Evolutionary conservation across 441 rosid species (phyloP).

Genomic region (Aleurites moluccanus): DNA sequence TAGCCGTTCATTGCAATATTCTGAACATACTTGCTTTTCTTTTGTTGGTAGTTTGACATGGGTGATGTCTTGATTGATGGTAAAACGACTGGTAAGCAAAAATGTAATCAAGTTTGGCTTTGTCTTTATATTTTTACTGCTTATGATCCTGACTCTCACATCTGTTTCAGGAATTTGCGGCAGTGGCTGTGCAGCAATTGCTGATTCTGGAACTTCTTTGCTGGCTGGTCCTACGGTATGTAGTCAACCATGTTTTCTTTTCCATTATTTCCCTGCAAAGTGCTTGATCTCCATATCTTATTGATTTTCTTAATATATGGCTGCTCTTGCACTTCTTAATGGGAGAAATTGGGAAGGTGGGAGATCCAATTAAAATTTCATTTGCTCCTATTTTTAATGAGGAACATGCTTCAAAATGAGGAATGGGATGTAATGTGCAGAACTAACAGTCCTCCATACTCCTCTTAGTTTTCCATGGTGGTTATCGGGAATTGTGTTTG

Average conservation of each 20-base stretch:
- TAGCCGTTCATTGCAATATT: neutral
- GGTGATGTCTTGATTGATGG: slow-evolving; percentile 76
- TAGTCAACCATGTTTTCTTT: slow-evolving; percentile 5
- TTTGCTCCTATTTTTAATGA: neutral
- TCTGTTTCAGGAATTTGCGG: slow-evolving; percentile 60
- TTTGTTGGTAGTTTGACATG: slow-evolving; percentile 65
- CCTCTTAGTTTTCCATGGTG: neutral
- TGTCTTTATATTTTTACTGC: neutral
- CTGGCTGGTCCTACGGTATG: slow-evolving; percentile 82
- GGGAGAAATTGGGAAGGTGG: neutral
- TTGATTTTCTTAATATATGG: neutral
- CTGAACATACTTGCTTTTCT: slow-evolving; percentile 6
- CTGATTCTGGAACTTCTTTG: slow-evolving; percentile 87
- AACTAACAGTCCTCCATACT: too few relatives aligned
- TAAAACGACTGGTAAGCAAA: slow-evolving; percentile 59
- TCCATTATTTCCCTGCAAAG: neutral
- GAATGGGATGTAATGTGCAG: neutral
- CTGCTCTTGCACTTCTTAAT: neutral
- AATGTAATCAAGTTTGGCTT: neutral
- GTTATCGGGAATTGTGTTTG: neutral
- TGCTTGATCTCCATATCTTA: neutral
- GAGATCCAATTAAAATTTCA: neutral
- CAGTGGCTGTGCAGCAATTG: slow-evolving; percentile 72
- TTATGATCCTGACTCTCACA: slow-evolving; percentile 2
- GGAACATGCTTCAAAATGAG: neutral